These are phyloP conservation scores for Westerdykella ornata DNA, from an alignment of 2,329 filamentous ascomycete genomes.

Conservation along the genomic window DNA sequence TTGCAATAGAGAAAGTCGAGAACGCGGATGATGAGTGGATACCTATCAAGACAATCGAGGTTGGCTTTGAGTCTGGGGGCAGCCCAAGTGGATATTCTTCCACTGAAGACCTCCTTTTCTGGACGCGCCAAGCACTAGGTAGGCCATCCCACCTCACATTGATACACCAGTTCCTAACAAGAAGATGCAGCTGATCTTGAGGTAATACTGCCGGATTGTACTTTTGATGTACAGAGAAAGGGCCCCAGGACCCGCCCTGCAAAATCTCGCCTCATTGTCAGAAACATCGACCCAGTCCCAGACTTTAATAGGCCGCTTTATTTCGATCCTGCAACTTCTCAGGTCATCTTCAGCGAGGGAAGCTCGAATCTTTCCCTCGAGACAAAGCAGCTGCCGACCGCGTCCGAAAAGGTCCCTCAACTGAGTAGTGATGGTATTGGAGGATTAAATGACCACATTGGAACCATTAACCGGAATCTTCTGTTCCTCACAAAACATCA, in stretches of 20 bases:
- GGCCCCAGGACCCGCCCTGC: slow-evolving; percentile 44
- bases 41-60: slow-evolving; percentile 24
- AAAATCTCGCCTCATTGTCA: slow-evolving; percentile 53
- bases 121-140: slow-evolving; percentile 30
- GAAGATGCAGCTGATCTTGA: slow-evolving; percentile 53
- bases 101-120: slow-evolving; percentile 24
- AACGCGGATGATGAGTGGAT: slow-evolving; percentile 40
- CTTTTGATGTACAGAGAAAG: slow-evolving; percentile 53
- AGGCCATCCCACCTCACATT: slow-evolving; percentile 4
- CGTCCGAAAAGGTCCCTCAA: slow-evolving; percentile 13
- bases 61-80: slow-evolving; percentile 19
- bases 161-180: slow-evolving; percentile 7
- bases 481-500: slow-evolving; percentile 20
- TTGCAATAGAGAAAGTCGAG: slow-evolving; percentile 51
- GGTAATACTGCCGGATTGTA: slow-evolving; percentile 62
- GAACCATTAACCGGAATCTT: slow-evolving; percentile 61
- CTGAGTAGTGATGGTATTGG: slow-evolving; percentile 51
- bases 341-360: slow-evolving; percentile 15
- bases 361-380: background rate
- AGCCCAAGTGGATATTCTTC: slow-evolving; percentile 17
- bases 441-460: slow-evolving; percentile 59
- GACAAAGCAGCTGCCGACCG: background rate
- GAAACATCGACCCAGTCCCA: slow-evolving; percentile 45
- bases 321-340: slow-evolving; percentile 24
- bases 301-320: slow-evolving; percentile 23